These are phyloP conservation scores for Nidularia pulvinata DNA, from an alignment of 768 basidiomycete genomes.

Conservation along the genomic window DNA sequence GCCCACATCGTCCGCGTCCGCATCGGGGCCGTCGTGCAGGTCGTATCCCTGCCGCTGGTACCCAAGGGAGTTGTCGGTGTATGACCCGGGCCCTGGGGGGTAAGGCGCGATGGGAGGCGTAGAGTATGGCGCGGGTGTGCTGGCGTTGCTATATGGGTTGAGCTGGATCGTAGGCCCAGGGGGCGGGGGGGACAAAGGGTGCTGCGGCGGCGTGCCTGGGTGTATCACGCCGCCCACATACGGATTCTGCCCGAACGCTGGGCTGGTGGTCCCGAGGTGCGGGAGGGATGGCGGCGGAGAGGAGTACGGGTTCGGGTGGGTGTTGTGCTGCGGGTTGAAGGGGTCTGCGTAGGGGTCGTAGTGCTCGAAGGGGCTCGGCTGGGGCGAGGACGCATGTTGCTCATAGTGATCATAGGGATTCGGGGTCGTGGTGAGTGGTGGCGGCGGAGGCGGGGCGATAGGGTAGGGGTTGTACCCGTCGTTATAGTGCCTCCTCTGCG, in stretches of 20 bases:
- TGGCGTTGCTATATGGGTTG: slow-evolving; percentile 3
- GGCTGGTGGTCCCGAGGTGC: slow-evolving; percentile 13
- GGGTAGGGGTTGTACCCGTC: slow-evolving; percentile 62
- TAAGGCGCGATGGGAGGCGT: too few species aligned
- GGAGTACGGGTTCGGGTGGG: slow-evolving; percentile 16
- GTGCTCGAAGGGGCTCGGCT: slow-evolving; percentile 38
- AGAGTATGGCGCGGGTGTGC: not conserved
- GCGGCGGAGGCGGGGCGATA: not conserved
- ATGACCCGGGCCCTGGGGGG: slow-evolving; percentile 1
- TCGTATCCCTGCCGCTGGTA: not conserved
- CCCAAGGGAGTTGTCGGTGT: slow-evolving; percentile 13
- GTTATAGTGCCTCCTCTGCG: slow-evolving; percentile 61
- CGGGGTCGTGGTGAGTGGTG: slow-evolving; percentile 17
- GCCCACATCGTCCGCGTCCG: slow-evolving; percentile 50
- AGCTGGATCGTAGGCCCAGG: slow-evolving; percentile 6
- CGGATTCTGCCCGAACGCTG: not conserved
- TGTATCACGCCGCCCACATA: too few species aligned
- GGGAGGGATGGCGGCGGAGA: slow-evolving; percentile 14
- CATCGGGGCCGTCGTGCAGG: slow-evolving; percentile 3
- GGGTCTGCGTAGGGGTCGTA: slow-evolving; percentile 22
- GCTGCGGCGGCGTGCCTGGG: too few species aligned
- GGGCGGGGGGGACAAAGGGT: slow-evolving; percentile 12
- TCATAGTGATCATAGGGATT: slow-evolving; percentile 42
- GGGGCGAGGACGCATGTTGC: slow-evolving; percentile 1
- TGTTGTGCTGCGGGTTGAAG: slow-evolving; percentile 23